Evolutionary conservation across 768 basidiomycete species (phyloP), one percentile per base, ranked within the genome.

Genomic region (Naganishia randhawae): DNA sequence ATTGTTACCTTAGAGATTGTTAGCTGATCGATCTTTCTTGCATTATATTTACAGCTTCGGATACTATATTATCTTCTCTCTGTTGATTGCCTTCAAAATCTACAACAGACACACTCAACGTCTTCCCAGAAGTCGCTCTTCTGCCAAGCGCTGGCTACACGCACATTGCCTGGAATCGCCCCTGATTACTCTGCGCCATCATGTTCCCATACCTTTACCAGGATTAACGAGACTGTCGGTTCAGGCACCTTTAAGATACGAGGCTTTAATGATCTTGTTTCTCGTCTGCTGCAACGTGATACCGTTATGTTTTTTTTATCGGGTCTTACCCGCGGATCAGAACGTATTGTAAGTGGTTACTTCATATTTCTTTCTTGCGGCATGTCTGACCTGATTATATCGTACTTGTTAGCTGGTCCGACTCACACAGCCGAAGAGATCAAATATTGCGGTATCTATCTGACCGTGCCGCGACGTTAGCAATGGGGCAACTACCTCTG

Each of bases 381-480:
- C n/a, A n/a, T n/a, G n/a, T n/a, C n/a, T n/a, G n/a, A n/a, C n/a
- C n/a, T n/a, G n/a, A n/a, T n/a, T n/a, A n/a, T n/a, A n/a, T n/a
- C 33, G 3, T 3, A 9, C 32, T 16, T 19, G 16, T n/a, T 25
- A 61, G 57, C 16, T 61, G 57, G 57, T 29, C 57, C n/a, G 57
- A 29, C 11, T 39, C 57, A 1, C 57, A 61, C n/a, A 61, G 57
- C 17, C 32, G 39, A 25, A 35, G 57, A 33, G 57, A 61, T 14
- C 57, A 61, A 41, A n/a, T 61, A 2, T 14, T 61, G 19, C 57
- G 57, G 27, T 61, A 61, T 25, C 17, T 61, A 1, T n/a, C 22
- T 14, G 57, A 61, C n/a, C 57, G 57, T 10, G 41, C 57, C 11
- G 57, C 57, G 25, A 37, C 33, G n/a, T 11, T 61, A 61, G 29